phyloP scores from a whole-genome alignment of 805 yeast species.

The Wickerhamiella lipophila region DNA sequence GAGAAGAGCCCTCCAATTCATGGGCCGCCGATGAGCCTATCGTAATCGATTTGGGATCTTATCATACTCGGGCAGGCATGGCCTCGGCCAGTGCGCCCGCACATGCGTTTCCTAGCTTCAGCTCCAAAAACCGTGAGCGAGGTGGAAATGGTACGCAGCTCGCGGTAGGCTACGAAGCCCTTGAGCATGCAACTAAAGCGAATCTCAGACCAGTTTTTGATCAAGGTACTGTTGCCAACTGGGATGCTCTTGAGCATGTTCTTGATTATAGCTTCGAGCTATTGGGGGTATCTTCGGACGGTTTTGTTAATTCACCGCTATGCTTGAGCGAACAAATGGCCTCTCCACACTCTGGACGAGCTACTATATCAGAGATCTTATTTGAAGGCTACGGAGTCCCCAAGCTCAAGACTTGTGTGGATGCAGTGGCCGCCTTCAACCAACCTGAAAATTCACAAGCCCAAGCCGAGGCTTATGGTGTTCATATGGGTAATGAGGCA shows the following conservation, averaged over 20 bases:
- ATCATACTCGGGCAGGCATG: constrained; percentile 32
- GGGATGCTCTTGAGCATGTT: constrained; percentile 79
- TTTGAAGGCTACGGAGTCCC: constrained; percentile 77
- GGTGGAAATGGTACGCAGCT: constrained; percentile 46
- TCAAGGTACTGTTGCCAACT: constrained; percentile 73
- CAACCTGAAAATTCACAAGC: neutral
- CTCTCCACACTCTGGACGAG: constrained; percentile 55
- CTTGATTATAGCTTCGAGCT: constrained; percentile 76
- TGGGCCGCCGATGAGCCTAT: constrained; percentile 56
- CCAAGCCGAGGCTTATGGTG: constrained; percentile 47
- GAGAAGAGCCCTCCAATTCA: constrained; percentile 18
- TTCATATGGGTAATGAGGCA: constrained; percentile 72
- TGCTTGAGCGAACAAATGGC: constrained; percentile 70
- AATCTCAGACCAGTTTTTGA: constrained; percentile 74
- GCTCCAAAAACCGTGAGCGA: constrained; percentile 70
- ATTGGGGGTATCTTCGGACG: constrained; percentile 47
- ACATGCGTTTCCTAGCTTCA: constrained; percentile 52
- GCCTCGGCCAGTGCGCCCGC: constrained; percentile 31
- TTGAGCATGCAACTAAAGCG: constrained; percentile 54
- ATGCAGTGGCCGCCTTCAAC: constrained; percentile 60
- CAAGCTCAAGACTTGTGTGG: constrained; percentile 67
- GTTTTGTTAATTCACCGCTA: constrained; percentile 61
- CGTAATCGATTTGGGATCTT: constrained; percentile 77
- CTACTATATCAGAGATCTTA: constrained; percentile 62
- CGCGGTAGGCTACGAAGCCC: constrained; percentile 71